These are phyloP conservation scores for Ligustrum vulgare DNA, from an alignment of 257 asterid species.

Conservation along the genomic window DNA sequence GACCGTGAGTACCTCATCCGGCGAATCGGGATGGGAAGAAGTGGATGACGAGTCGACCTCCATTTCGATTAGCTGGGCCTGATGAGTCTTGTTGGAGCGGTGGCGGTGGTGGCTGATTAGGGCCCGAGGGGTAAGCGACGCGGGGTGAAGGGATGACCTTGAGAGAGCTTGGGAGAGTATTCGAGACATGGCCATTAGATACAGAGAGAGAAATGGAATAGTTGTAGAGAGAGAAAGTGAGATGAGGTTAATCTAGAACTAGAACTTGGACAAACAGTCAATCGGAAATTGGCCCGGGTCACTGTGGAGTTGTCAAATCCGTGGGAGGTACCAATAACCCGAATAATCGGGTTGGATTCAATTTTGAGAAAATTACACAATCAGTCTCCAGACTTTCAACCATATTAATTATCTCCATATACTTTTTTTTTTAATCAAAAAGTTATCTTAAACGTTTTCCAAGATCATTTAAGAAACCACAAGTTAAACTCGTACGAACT, in stretches of 20 bases:
- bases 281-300: background rate
- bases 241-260: background rate
- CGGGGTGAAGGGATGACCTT: slow-evolving; percentile 24
- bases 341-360: background rate
- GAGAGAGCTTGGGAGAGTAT: slow-evolving; percentile 37
- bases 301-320: background rate
- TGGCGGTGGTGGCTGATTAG: slow-evolving; percentile 43
- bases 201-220: background rate
- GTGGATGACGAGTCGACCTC: slow-evolving; percentile 41
- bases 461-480: background rate
- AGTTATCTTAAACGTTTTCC: background rate
- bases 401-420: too few species aligned
- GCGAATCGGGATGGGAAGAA: slow-evolving; percentile 34
- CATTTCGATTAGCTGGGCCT: slow-evolving; percentile 39
- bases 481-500: background rate
- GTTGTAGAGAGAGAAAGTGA: slow-evolving; percentile 8
- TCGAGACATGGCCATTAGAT: slow-evolving; percentile 48
- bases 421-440: too few species aligned
- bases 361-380: background rate
- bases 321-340: background rate
- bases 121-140: slow-evolving; percentile 32
- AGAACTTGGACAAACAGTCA: slow-evolving; percentile 4
- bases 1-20: slow-evolving; percentile 39
- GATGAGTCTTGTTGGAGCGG: slow-evolving; percentile 46
- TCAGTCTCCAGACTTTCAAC: background rate